Evolutionary conservation across 83 land plant genomes (phyloP).

Genomic region (Diphasiastrum complanatum): DNA sequence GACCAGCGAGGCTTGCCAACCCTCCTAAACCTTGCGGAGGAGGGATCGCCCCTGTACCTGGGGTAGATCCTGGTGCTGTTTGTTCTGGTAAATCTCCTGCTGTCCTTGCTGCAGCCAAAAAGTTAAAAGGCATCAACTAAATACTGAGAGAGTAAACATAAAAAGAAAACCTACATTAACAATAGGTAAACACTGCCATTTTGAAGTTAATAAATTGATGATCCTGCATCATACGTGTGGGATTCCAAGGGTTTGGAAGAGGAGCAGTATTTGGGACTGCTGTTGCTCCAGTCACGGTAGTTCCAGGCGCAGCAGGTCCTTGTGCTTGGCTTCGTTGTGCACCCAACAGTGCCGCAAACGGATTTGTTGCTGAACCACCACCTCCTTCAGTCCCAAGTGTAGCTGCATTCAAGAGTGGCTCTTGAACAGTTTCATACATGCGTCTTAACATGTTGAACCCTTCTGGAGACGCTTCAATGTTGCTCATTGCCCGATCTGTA

Average conservation of each 20-base stretch:
- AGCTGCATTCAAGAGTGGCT: slow-evolving; percentile 85
- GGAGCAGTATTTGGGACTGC: slow-evolving; percentile 84
- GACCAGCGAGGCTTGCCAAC: slow-evolving; percentile 45
- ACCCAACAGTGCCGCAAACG: slow-evolving; percentile 81
- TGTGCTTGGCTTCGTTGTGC: slow-evolving; percentile 36
- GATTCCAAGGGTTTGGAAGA: slow-evolving; percentile 87
- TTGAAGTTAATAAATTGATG: slow-evolving; percentile 5
- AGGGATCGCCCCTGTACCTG: too few relatives aligned
- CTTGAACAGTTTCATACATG: slow-evolving; percentile 95
- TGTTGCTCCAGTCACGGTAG: slow-evolving; percentile 35
- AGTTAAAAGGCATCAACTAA: too few relatives aligned
- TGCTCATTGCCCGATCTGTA: slow-evolving; percentile 94
- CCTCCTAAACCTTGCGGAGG: slow-evolving; percentile 39
- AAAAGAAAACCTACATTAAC: neutral
- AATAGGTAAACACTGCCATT: too few relatives aligned
- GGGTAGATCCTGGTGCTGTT: too few relatives aligned
- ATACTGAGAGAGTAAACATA: neutral
- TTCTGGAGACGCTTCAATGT: slow-evolving; percentile 92
- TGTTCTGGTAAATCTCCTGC: too few relatives aligned
- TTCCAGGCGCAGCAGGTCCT: slow-evolving; percentile 28
- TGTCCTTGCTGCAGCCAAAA: neutral
- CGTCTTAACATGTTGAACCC: slow-evolving; percentile 96
- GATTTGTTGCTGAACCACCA: slow-evolving; percentile 50
- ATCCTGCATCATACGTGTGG: slow-evolving; percentile 31
- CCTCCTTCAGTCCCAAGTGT: slow-evolving; percentile 57